Evolutionary conservation across 169 alveolate species (phyloP).

Genomic region (Cytauxzoon felis): DNA sequence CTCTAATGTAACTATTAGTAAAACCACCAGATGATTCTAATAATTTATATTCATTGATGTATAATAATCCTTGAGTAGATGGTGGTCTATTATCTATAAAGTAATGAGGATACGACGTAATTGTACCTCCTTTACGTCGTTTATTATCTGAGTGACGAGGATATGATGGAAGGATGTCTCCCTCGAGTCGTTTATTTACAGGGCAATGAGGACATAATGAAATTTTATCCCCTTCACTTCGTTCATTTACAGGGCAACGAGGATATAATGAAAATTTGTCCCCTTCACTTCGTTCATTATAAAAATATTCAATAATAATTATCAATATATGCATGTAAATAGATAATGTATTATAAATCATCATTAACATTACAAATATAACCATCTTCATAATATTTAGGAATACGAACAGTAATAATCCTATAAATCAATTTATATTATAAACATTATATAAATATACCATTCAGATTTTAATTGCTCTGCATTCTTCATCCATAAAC

Average conservation of each 20-base stretch:
- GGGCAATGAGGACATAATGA: not conserved
- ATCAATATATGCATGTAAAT: no score
- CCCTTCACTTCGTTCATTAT: no score
- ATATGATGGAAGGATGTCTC: no score
- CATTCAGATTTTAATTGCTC: constrained; percentile 3
- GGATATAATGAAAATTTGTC: no score
- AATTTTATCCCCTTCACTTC: not conserved
- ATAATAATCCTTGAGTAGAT: constrained; percentile 65
- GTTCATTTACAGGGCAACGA: no score
- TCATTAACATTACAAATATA: constrained; percentile 2
- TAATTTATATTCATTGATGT: constrained; percentile 10
- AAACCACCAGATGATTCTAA: constrained; percentile 60
- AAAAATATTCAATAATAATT: no score
- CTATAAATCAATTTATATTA: not conserved
- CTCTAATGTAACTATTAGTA: constrained; percentile 40
- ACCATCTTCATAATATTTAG: constrained; percentile 20
- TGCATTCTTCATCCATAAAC: constrained; percentile 8
- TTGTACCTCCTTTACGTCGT: not conserved
- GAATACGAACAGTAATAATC: constrained; percentile 28
- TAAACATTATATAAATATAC: not conserved
- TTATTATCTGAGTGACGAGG: not conserved
- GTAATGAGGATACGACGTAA: not conserved
- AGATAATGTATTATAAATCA: constrained; percentile 9
- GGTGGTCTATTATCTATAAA: constrained; percentile 23
- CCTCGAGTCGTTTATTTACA: not conserved